Conservation (phyloP, 306 rosid genomes). For the Phaseolus lunatus region DNA sequence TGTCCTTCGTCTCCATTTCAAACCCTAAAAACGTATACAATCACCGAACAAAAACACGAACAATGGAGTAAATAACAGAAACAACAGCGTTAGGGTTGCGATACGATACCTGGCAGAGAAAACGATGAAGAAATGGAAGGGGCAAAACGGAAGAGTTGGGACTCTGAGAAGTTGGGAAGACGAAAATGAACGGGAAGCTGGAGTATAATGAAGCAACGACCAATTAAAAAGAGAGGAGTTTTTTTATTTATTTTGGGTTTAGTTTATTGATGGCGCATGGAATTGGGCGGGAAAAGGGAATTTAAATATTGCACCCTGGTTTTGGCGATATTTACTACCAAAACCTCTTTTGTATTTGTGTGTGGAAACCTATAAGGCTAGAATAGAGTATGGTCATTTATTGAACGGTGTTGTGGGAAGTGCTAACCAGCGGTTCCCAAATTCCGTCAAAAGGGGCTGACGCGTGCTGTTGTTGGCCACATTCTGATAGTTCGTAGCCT, state of each 20-base stretch:
- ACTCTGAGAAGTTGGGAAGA: not conserved
- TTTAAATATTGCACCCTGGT: slow-evolving; percentile 29
- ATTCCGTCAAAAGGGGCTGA: not conserved
- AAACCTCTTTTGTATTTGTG: not conserved
- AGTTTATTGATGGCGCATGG: not conserved
- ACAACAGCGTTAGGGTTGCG: slow-evolving; percentile 31
- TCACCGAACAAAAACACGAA: not conserved
- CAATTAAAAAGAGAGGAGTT: not conserved
- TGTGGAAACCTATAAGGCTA: not conserved
- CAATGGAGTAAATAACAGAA: not conserved
- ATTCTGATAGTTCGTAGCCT: not conserved
- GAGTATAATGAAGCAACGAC: slow-evolving; percentile 6
- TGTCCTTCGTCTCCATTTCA: slow-evolving; percentile 58
- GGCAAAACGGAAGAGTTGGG: not conserved
- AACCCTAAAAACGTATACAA: slow-evolving; percentile 48
- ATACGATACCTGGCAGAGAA: slow-evolving; percentile 12
- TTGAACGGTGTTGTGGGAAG: not conserved
- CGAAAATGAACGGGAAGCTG: slow-evolving; percentile 18
- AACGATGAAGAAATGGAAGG: not conserved
- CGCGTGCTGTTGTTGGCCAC: not conserved
- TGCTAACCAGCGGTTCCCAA: not conserved
- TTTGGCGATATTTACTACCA: slow-evolving; percentile 43
- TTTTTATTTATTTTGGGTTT: not conserved
- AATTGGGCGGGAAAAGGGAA: slow-evolving; percentile 69
- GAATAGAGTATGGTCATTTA: slow-evolving; percentile 6